Conservation (phyloP, 2,329 filamentous ascomycete species). For the Phoma sp. region DNA sequence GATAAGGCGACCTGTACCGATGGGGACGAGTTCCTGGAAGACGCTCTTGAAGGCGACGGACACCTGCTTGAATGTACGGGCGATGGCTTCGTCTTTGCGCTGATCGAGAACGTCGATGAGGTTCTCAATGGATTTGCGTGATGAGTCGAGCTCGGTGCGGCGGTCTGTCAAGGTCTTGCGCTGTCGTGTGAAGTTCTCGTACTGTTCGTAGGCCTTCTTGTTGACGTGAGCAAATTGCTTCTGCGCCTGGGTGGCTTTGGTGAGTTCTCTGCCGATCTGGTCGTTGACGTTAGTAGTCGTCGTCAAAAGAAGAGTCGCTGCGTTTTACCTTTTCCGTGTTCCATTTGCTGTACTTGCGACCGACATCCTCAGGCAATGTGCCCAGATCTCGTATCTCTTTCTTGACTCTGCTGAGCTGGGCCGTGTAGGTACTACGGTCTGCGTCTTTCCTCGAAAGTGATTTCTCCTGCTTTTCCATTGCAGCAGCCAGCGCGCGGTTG, state of each 20-base stretch:
- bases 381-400: slow-evolving; percentile 93
- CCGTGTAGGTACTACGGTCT: slow-evolving; percentile 80
- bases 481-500: slow-evolving; percentile 76
- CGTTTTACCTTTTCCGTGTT: slow-evolving; percentile 74
- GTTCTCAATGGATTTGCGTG: slow-evolving; percentile 86
- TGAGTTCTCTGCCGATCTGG: slow-evolving; percentile 64
- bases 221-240: slow-evolving; percentile 99
- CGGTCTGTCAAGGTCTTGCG: slow-evolving; percentile 86
- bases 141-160: slow-evolving; percentile 84
- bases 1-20: slow-evolving; percentile 87
- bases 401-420: slow-evolving; percentile 79
- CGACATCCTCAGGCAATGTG: slow-evolving; percentile 91
- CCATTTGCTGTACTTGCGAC: slow-evolving; percentile 86
- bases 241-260: slow-evolving; percentile 88
- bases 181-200: slow-evolving; percentile 94
- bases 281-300: slow-evolving; percentile 25
- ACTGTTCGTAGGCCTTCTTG: slow-evolving; percentile 99
- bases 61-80: slow-evolving; percentile 98
- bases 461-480: slow-evolving; percentile 86
- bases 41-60: slow-evolving; percentile 91
- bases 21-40: slow-evolving; percentile 93
- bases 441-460: slow-evolving; percentile 91
- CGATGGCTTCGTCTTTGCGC: slow-evolving; percentile 96
- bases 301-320: not conserved
- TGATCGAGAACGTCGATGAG: slow-evolving; percentile 92